phyloP scores from a whole-genome alignment of 2,329 filamentous ascomycete genomes.

The Pseudogymnoascus sp. region DNA sequence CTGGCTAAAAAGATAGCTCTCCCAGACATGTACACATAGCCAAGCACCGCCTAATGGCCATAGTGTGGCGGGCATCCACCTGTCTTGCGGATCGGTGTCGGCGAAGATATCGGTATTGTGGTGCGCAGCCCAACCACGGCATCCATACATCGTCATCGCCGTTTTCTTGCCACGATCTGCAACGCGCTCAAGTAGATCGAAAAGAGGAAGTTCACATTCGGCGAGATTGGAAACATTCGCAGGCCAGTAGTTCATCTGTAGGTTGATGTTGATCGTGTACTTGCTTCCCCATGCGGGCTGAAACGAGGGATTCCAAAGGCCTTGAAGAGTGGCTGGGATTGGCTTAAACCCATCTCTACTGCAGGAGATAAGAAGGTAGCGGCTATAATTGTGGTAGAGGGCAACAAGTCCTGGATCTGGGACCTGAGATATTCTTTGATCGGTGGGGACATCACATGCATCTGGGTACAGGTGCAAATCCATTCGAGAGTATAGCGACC shows the following conservation, averaged over 20 bases:
- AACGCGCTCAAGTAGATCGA: conserved; percentile 34
- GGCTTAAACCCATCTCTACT: conserved; percentile 24
- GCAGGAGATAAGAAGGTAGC: conserved; percentile 34
- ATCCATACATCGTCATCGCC: conserved; percentile 26
- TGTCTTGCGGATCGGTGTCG: conserved; percentile 29
- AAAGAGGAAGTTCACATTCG: conserved; percentile 35
- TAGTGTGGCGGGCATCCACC: conserved; percentile 28
- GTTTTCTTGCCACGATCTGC: conserved; percentile 28
- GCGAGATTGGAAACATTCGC: conserved; percentile 26
- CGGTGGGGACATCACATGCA: conserved; percentile 25
- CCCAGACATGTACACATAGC: conserved; percentile 35
- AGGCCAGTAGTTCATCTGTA: conserved; percentile 48
- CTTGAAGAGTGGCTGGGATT: conserved; percentile 39
- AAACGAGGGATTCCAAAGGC: conserved; percentile 38
- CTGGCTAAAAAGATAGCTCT: conserved; percentile 33
- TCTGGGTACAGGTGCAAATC: conserved; percentile 25
- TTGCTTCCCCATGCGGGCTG: conserved; percentile 40
- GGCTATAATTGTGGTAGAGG: conserved; percentile 34
- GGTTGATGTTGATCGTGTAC: conserved; percentile 46
- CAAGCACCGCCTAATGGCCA: conserved; percentile 38
- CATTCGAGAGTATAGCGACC: conserved; percentile 28
- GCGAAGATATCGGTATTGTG: conserved; percentile 31
- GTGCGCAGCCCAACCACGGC: conserved; percentile 27
- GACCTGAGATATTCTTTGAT: conserved; percentile 22
- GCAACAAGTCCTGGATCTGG: conserved; percentile 19